Base-by-base conservation (phyloP, 768 basidiomycete genomes). In the Termitomyces sp. region DNA sequence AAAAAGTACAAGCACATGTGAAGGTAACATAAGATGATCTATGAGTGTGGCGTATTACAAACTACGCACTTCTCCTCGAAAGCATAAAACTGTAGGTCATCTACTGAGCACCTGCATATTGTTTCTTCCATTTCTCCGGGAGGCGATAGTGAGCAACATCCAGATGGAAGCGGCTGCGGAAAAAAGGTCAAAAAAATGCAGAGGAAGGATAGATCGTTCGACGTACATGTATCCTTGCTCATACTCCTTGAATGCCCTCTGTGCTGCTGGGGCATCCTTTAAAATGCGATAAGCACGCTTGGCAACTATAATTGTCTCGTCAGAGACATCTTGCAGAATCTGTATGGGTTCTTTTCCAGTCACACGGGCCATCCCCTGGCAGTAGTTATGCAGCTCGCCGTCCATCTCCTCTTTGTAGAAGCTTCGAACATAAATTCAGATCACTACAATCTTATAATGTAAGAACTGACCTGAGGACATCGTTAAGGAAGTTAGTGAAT, bases 351-450 rank as follows among this genome's bases (percentile, higher is more conserved):
- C 26, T 22, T 58, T 42, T 8, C 51, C 57, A 1, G 27, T 58
- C 34, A 58, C 57, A 16, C 50, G 51, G 2, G 34, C 50, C 57
- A 58, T 58, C 3, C 42, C 42, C 16, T 58, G 57, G 26, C 57
- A 58, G 43, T 58, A 58, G 57, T 58, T 58, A 43, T 58, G 57
- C n/a, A 51, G 27, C 9, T 58, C 57, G 27, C 57, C 57, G 44
- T 58, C 57, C 57, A 58, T 58, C 39, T 58, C 57, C 43, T 58
- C 57, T 45, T 58, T 58, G 45, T 58, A 58, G 30, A 53, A 58
- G n/a, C 57, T 58, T 34, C 5, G 20, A 30, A 30, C 4, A 5
- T 22, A 12, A 20, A 44, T 33, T 12, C 18, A 2, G n/a, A 20
- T 18, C 22, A 13, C n/a, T n/a, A n/a, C n/a, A n/a, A n/a, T n/a